Conservation (phyloP, 108 stramenopile genomes). For the Cyclotella sp. region DNA sequence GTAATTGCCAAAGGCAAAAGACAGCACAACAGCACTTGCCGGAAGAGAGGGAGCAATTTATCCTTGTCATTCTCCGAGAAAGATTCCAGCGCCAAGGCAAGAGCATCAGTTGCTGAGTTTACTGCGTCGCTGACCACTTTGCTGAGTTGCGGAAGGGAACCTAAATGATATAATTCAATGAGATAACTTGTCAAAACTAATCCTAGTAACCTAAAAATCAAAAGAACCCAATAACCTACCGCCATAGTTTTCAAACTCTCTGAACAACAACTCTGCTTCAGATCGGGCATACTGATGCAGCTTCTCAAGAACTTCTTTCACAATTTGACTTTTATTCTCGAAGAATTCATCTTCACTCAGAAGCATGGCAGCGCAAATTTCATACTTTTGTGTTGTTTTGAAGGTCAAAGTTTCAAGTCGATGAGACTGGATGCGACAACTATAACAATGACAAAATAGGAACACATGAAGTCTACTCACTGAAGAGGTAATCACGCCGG, state of each 20-base stretch:
- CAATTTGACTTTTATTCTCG: constrained; percentile 92
- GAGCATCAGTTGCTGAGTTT: constrained; percentile 94
- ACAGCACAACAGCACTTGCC: constrained; percentile 21
- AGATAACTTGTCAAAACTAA: background rate
- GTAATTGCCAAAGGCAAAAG: background rate
- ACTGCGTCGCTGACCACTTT: constrained; percentile 92
- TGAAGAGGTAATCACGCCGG: constrained; percentile 96
- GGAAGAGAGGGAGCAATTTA: constrained; percentile 76
- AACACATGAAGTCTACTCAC: constrained; percentile 1
- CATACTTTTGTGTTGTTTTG: constrained; percentile 57
- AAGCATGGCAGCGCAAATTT: constrained; percentile 96
- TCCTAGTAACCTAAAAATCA: background rate
- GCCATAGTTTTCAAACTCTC: constrained; percentile 90
- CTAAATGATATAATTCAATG: constrained; percentile 9
- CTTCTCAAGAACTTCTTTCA: constrained; percentile 91
- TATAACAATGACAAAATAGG: background rate
- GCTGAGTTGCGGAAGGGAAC: constrained; percentile 81
- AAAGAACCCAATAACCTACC: constrained; percentile 20
- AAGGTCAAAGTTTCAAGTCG: too few relatives aligned
- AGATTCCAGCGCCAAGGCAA: constrained; percentile 74
- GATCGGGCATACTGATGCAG: constrained; percentile 83
- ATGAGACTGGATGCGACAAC: background rate
- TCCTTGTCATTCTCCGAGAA: constrained; percentile 76
- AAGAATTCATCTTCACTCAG: constrained; percentile 92
- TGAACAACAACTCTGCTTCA: constrained; percentile 97